Base-by-base conservation (phyloP, 2,329 filamentous ascomycete species). In the Emmonsia crescens region DNA sequence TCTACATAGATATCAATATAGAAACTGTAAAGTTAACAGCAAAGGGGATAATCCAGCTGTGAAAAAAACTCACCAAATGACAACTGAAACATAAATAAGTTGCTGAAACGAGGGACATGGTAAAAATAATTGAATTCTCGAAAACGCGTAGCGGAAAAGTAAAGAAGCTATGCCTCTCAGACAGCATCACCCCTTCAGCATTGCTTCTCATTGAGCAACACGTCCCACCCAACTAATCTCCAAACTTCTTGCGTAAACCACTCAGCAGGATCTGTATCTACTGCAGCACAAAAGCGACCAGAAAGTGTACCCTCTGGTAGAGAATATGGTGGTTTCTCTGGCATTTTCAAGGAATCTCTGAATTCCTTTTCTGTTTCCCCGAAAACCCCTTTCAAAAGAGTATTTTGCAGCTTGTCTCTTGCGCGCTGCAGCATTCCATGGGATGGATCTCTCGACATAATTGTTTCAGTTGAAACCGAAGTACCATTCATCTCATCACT, bases 231-330 rank as follows among this genome's bases (percentile, higher is more conserved):
- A 6, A 85, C 67, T 60, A 85, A 67, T 59, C 75, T 71, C 83
- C 83, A 86, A 1, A 85, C 70, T 65, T 84, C 79, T 61, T 77
- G 76, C 60, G 78, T 76, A 65, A 83, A 85, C 80, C 82, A 84
- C 19, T 82, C 78, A 2, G 76, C 67, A 4, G 78, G 74, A 9
- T 78, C 70, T 19, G 72, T 67, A 33, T 78, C 72, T 5, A 74
- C 73, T 12, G 21, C 16, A 24, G n/a, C 52, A 60, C n/a, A 51
- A 29, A 27, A 46, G 12, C 19, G 38, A n/a, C 27, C 16, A 46
- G 12, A 29, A 48, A 21, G 10, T 36, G n/a, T 9, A 36, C 9
- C 31, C 14, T 29, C 36, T 14, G 38, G 29, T 33, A 21, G 44
- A 52, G 36, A n/a, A 21, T 46, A 31, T 5, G 70, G 68, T 6